Percentiles rank a stretch among this genome's conserved stretches.
phyloP scores from a whole-genome alignment of 2,329 filamentous ascomycete genomes.

The Aspergillus transmontanensis region DNA sequence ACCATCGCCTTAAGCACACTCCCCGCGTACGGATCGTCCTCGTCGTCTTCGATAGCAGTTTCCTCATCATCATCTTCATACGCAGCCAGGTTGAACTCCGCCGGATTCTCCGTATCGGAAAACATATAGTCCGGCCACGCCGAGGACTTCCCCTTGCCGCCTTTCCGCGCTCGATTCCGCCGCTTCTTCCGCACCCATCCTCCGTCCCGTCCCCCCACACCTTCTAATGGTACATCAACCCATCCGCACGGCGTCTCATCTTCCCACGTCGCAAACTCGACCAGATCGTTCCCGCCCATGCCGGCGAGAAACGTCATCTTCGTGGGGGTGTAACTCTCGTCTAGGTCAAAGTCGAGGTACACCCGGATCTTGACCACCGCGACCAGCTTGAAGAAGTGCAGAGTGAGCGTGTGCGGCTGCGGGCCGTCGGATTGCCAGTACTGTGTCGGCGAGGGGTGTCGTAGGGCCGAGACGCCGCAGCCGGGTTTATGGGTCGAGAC shows the following conservation, averaged over 20 bases:
- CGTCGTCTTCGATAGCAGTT: slow-evolving; percentile 26
- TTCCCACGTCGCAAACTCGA: slow-evolving; percentile 80
- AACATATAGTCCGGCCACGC: slow-evolving; percentile 17
- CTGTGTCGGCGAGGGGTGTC: slow-evolving; percentile 56
- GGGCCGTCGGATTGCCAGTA: slow-evolving; percentile 71
- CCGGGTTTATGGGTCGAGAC: slow-evolving; percentile 65
- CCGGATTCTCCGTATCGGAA: slow-evolving; percentile 17
- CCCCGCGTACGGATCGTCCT: slow-evolving; percentile 55
- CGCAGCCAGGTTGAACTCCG: slow-evolving; percentile 5
- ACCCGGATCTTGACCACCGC: slow-evolving; percentile 54
- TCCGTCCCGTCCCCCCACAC: slow-evolving; percentile 56
- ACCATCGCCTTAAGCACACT: slow-evolving; percentile 85
- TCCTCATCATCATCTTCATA: slow-evolving; percentile 28
- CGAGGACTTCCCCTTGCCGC: slow-evolving; percentile 19
- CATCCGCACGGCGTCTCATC: slow-evolving; percentile 82
- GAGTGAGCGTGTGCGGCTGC: slow-evolving; percentile 64
- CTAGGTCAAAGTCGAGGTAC: slow-evolving; percentile 82
- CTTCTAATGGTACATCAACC: slow-evolving; percentile 77
- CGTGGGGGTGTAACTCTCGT: slow-evolving; percentile 96
- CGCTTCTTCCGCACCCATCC: slow-evolving; percentile 31
- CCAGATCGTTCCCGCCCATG: slow-evolving; percentile 86
- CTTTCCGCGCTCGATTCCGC: slow-evolving; percentile 17
- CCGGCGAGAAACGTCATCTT: slow-evolving; percentile 87
- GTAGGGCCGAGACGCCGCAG: slow-evolving; percentile 62
- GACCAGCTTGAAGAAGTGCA: slow-evolving; percentile 63